Conservation (phyloP, 805 yeast species). For the Kodamaea sagamina region DNA sequence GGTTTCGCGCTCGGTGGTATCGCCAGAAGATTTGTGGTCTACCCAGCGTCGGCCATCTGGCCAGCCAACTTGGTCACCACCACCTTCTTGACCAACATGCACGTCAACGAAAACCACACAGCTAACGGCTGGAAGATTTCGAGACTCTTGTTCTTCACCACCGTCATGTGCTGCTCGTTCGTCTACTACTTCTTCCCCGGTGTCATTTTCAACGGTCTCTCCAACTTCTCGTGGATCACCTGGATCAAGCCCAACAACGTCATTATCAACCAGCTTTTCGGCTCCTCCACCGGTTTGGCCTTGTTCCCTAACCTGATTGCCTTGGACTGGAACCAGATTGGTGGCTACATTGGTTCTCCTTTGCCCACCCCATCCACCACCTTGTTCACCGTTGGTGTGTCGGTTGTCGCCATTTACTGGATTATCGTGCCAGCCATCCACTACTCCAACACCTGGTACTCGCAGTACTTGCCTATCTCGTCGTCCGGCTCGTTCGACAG, state of each 20-base stretch:
- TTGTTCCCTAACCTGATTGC: constrained; percentile 28
- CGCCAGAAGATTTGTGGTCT: constrained; percentile 56
- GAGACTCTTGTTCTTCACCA: constrained; percentile 20
- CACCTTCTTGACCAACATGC: constrained; percentile 56
- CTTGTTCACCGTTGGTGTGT: constrained; percentile 21
- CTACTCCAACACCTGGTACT: constrained; percentile 25
- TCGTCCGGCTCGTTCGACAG: constrained; percentile 24
- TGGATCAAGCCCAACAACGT: constrained; percentile 67
- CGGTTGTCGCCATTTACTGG: constrained; percentile 20
- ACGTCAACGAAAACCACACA: constrained; percentile 48
- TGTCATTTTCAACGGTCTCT: constrained; percentile 57
- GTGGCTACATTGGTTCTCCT: constrained; percentile 22
- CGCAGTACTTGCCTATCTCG: constrained; percentile 25
- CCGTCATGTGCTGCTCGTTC: constrained; percentile 18
- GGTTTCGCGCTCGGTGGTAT: constrained; percentile 72
- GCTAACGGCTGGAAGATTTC: constrained; percentile 65
- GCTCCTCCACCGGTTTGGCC: constrained; percentile 29
- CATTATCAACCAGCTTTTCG: constrained; percentile 35
- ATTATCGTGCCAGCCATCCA: constrained; percentile 19
- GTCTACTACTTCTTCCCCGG: constrained; percentile 53
- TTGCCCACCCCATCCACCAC: constrained; percentile 22
- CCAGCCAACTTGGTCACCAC: constrained; percentile 63
- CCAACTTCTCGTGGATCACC: constrained; percentile 62
- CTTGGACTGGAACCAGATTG: constrained; percentile 32
- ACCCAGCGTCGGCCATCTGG: constrained; percentile 68